Percentiles rank a stretch among this genome's conserved stretches.
These are phyloP conservation scores for Alnus glutinosa DNA, from an alignment of 306 rosid species.

Conservation along the genomic window DNA sequence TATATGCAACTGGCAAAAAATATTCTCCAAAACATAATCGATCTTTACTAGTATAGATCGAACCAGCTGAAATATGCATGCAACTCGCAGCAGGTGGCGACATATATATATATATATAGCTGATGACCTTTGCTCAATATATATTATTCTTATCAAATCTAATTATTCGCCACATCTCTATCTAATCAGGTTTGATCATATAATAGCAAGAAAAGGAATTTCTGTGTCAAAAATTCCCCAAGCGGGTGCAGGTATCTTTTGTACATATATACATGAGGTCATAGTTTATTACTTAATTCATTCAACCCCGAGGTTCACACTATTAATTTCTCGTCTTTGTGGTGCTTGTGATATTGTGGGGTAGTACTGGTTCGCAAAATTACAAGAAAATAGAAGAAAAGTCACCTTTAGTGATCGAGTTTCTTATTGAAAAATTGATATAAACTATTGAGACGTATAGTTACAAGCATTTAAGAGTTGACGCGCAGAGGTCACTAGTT, in stretches of 20 bases:
- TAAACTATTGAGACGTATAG: too few species aligned
- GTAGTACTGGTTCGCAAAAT: too few species aligned
- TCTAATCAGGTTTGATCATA: not conserved
- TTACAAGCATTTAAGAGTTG: too few species aligned
- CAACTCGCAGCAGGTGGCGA: not conserved
- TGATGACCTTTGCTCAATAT: not conserved
- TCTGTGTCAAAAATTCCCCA: not conserved
- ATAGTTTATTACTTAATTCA: not conserved
- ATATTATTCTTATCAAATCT: not conserved
- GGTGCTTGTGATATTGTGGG: not conserved
- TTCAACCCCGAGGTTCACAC: not conserved
- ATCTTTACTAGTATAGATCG: not conserved
- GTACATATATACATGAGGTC: not conserved
- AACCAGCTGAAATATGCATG: not conserved
- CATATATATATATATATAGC: too few species aligned
- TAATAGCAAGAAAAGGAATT: not conserved
- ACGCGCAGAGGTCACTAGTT: too few species aligned
- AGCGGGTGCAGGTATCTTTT: not conserved
- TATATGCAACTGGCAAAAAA: not conserved
- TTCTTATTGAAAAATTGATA: too few species aligned
- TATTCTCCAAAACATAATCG: constrained; percentile 1
- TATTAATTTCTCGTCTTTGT: not conserved
- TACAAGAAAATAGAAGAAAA: too few species aligned
- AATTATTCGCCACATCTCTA: not conserved
- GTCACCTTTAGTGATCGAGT: too few species aligned